Evolutionary conservation across 805 yeast genomes (phyloP).

Genomic region (Yarrowia alimentaria): DNA sequence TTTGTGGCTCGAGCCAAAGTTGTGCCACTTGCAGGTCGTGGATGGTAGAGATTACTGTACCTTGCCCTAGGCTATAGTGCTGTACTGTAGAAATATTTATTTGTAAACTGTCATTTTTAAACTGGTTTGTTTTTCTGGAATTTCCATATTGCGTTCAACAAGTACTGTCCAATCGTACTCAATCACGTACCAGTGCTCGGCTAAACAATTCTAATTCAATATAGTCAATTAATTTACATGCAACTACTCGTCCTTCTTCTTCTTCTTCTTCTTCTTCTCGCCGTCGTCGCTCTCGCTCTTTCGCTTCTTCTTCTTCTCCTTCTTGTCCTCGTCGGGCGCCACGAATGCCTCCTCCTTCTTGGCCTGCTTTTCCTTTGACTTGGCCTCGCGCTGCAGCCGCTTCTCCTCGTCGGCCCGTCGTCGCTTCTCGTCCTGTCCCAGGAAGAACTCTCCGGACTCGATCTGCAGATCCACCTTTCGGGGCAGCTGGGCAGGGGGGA

Average conservation of each 20-base stretch:
- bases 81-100: too few species aligned
- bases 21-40: constrained; percentile 69
- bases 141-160: too few species aligned
- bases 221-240: too few species aligned
- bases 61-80: neutral
- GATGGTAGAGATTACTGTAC: constrained; percentile 80
- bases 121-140: too few species aligned
- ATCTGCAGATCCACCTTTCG: constrained; percentile 96
- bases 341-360: constrained; percentile 76
- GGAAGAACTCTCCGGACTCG: constrained; percentile 97
- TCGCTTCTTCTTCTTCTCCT: constrained; percentile 44
- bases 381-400: constrained; percentile 69
- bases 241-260: constrained; percentile 30
- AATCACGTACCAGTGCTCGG: neutral
- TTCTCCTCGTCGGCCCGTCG: constrained; percentile 69
- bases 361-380: constrained; percentile 59
- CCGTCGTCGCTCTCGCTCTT: constrained; percentile 36
- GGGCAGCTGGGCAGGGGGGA: constrained; percentile 97
- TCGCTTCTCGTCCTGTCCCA: constrained; percentile 81
- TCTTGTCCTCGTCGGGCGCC: constrained; percentile 77
- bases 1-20: constrained; percentile 65
- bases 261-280: constrained; percentile 36
- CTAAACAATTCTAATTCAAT: too few species aligned
- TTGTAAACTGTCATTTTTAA: too few species aligned
- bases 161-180: too few species aligned